Percentiles rank a stretch among this genome's conserved stretches.
Conservation (phyloP, 257 asterid species). For the Datura wrightii region DNA sequence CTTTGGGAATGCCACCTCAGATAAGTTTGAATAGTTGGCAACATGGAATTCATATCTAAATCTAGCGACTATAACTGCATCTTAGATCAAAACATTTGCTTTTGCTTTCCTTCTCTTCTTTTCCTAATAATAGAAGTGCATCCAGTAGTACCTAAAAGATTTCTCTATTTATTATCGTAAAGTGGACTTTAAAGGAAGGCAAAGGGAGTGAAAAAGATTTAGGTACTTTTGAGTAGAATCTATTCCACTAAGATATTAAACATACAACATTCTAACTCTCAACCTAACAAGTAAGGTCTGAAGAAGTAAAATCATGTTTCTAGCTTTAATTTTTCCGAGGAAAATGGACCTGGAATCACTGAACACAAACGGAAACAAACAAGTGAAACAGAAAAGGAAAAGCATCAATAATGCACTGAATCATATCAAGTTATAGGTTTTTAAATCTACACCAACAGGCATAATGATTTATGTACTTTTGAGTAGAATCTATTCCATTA, state of each 20-base stretch:
- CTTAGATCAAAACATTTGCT: not conserved
- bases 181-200: not conserved
- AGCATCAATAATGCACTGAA: not conserved
- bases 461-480: not conserved
- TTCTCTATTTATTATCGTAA: not conserved
- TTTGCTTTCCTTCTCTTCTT: not conserved
- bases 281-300: not conserved
- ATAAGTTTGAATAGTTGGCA: not conserved
- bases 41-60: not conserved
- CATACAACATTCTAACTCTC: not conserved
- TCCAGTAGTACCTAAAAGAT: not conserved
- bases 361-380: not conserved
- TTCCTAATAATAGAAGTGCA: not conserved
- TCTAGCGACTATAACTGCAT: not conserved
- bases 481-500: not conserved
- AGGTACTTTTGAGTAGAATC: not conserved
- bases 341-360: not conserved
- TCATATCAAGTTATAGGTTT: not conserved
- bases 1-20: not conserved
- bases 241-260: slow-evolving; percentile 7
- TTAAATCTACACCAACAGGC: slow-evolving; percentile 23
- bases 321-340: not conserved
- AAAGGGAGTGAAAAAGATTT: not conserved
- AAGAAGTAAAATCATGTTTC: not conserved
- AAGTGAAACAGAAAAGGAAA: not conserved